Evolutionary conservation across 352 stramenopile species (phyloP).

Genomic region (Saprolegnia parasitica): DNA sequence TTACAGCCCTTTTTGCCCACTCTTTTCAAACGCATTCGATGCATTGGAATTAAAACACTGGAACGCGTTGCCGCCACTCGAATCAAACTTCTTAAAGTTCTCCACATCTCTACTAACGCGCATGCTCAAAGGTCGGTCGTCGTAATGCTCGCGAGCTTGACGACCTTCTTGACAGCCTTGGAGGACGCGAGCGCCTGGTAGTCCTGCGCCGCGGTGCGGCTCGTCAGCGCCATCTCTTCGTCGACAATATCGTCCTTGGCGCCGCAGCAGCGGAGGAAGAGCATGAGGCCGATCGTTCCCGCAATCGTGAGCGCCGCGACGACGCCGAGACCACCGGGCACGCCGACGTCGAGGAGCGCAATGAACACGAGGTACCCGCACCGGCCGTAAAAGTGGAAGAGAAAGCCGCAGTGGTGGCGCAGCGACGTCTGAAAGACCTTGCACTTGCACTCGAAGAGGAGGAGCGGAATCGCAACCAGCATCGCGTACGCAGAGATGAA

Average conservation of each 20-base stretch:
- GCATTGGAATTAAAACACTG: no score
- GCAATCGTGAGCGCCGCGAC: constrained; percentile 14
- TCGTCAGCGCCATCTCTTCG: background rate
- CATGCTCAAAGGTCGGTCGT: no score
- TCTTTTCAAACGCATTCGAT: no score
- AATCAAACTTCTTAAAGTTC: constrained; percentile 12
- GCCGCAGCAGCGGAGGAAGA: constrained; percentile 23
- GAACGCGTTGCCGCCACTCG: no score
- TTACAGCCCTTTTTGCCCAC: no score
- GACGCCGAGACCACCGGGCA: constrained; percentile 31
- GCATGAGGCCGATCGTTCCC: constrained; percentile 19
- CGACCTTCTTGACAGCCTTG: background rate
- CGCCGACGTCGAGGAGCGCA: constrained; percentile 50
- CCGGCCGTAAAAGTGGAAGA: constrained; percentile 52
- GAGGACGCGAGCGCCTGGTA: background rate
- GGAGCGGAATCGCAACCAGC: constrained; percentile 44
- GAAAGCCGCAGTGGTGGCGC: constrained; percentile 52
- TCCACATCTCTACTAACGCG: no score
- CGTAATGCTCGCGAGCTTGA: background rate
- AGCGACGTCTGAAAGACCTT: constrained; percentile 40
- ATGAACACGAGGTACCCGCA: constrained; percentile 50
- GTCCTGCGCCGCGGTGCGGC: background rate
- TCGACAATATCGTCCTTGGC: background rate
- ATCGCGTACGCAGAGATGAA: constrained; percentile 54
- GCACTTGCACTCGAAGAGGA: constrained; percentile 53